Evolutionary conservation across 768 basidiomycete species (phyloP).

Genomic region (Xerocomus brunneocitrinus): DNA sequence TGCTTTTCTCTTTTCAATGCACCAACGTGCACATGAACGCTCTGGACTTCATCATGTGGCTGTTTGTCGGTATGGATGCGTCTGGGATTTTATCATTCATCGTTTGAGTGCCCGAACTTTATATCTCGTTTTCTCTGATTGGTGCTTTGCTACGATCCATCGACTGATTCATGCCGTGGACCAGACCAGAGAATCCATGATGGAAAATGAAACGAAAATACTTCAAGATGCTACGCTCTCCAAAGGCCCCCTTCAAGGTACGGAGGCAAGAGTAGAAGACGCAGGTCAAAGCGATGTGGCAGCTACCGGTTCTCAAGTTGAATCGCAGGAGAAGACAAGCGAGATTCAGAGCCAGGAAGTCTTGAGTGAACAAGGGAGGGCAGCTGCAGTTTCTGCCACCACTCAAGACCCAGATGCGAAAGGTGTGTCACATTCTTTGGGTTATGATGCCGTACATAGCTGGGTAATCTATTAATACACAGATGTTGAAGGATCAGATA

Average conservation of each 20-base stretch:
- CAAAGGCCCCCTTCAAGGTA: background rate
- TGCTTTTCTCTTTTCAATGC: no score
- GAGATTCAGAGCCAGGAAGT: background rate
- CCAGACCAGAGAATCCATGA: constrained; percentile 2
- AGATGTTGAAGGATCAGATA: background rate
- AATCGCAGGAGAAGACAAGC: background rate
- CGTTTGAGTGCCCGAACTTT: background rate
- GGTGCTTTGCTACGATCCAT: background rate
- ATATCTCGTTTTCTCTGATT: background rate
- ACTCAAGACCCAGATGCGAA: background rate
- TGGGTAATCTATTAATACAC: background rate
- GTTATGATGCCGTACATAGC: background rate
- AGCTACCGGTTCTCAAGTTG: background rate
- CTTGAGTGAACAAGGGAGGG: background rate
- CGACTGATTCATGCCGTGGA: constrained; percentile 5
- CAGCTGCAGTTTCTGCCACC: background rate
- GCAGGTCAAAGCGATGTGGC: background rate
- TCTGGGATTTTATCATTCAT: background rate
- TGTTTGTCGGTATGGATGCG: background rate
- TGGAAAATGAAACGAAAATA: background rate
- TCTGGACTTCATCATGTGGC: background rate
- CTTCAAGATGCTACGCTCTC: background rate
- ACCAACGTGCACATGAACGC: no score
- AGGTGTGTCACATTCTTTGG: constrained; percentile 5
- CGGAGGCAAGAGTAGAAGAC: background rate